Conservation (phyloP, 495 filamentous ascomycete genomes). For the Delitschia confertaspora region DNA sequence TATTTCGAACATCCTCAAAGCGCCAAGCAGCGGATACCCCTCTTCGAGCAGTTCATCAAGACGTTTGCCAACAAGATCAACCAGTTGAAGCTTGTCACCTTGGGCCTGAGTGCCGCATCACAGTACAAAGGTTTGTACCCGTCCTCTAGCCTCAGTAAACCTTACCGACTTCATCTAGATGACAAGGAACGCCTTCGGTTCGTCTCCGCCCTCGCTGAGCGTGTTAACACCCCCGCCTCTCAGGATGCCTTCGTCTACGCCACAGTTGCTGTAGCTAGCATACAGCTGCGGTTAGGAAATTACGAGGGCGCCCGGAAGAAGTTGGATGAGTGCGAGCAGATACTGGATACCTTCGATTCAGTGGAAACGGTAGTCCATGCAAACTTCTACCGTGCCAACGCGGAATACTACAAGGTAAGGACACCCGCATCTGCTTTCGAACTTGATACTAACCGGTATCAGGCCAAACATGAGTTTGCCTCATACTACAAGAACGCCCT, state of each 20-base stretch:
- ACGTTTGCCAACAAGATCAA: constrained; percentile 98
- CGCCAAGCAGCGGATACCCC: constrained; percentile 68
- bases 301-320: constrained; percentile 70
- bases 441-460: not conserved
- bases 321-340: constrained; percentile 75
- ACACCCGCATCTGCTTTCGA: not conserved
- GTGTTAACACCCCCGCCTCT: constrained; percentile 83
- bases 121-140: constrained; percentile 65
- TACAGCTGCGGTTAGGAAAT: constrained; percentile 70
- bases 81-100: constrained; percentile 87
- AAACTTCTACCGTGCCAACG: constrained; percentile 90
- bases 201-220: constrained; percentile 70
- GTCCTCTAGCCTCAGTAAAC: not conserved
- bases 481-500: constrained; percentile 95
- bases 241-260: constrained; percentile 97
- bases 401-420: constrained; percentile 79
- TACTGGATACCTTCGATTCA: constrained; percentile 84
- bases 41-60: constrained; percentile 91
- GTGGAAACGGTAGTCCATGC: constrained; percentile 96
- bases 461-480: constrained; percentile 81
- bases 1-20: constrained; percentile 81
- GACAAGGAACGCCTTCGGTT: constrained; percentile 68
- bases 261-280: constrained; percentile 77
- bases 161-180: constrained; percentile 4
- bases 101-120: constrained; percentile 76